phyloP scores from a whole-genome alignment of 2,329 filamentous ascomycete species.

The Monosporascus sp. region DNA sequence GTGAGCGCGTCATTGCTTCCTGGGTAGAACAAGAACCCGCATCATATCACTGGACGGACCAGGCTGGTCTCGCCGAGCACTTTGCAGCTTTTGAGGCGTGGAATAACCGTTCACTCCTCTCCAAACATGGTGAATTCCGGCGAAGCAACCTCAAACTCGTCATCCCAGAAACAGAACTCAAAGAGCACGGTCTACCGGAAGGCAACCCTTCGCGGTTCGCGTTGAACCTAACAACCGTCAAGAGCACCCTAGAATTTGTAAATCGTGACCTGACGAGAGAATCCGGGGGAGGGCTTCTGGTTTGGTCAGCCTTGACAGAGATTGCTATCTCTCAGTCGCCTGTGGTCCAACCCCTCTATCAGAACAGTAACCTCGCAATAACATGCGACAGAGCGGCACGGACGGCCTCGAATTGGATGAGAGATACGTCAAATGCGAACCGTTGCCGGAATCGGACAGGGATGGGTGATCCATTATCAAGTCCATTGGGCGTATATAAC shows the following conservation, averaged over 20 bases:
- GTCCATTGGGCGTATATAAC: conserved; percentile 17
- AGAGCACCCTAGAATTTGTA: no score
- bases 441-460: conserved; percentile 1
- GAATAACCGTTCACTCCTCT: conserved; percentile 9
- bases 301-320: background rate
- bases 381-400: conserved; percentile 11
- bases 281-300: background rate
- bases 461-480: conserved; percentile 12
- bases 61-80: background rate
- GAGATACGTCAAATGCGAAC: conserved; percentile 7
- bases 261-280: no score
- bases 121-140: background rate
- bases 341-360: conserved; percentile 6
- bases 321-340: background rate
- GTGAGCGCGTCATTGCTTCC: conserved; percentile 6
- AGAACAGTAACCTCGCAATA: conserved; percentile 6
- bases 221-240: background rate
- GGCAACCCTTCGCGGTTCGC: background rate
- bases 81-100: conserved; percentile 7
- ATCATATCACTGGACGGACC: background rate
- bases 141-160: conserved; percentile 8
- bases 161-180: conserved; percentile 1
- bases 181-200: conserved; percentile 1
- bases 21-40: conserved; percentile 6
- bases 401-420: conserved; percentile 11